These are phyloP conservation scores for Moniliophthora roreri DNA, from an alignment of 1,284 basidiomycete genomes.

Conservation along the genomic window DNA sequence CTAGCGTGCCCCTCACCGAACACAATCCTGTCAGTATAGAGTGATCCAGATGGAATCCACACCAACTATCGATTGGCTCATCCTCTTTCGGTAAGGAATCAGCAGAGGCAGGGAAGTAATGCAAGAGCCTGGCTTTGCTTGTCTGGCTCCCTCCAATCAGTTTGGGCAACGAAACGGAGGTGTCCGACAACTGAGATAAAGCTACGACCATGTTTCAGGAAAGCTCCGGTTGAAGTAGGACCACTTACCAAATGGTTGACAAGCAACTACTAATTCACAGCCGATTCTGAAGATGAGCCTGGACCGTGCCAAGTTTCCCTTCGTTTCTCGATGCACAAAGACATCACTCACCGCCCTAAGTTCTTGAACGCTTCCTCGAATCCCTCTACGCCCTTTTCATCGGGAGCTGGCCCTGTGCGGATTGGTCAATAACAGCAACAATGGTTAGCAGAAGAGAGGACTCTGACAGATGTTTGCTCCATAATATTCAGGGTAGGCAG, in stretches of 20 bases:
- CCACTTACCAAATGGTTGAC: slow-evolving; percentile 78
- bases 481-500: slow-evolving; percentile 77
- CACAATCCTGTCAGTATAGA: slow-evolving; percentile 89
- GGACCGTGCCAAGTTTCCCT: background rate
- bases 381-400: slow-evolving; percentile 63
- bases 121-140: slow-evolving; percentile 83
- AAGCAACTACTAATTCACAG: slow-evolving; percentile 76
- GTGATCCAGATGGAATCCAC: slow-evolving; percentile 84
- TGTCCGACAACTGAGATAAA: slow-evolving; percentile 60
- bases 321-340: background rate
- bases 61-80: slow-evolving; percentile 77
- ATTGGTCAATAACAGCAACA: background rate
- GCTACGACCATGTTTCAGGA: slow-evolving; percentile 35
- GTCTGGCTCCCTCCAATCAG: slow-evolving; percentile 69
- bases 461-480: slow-evolving; percentile 71
- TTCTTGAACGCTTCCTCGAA: slow-evolving; percentile 88
- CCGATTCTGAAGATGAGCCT: slow-evolving; percentile 83
- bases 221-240: background rate
- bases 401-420: slow-evolving; percentile 65
- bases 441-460: background rate
- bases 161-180: slow-evolving; percentile 59
- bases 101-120: slow-evolving; percentile 80
- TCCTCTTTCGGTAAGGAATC: slow-evolving; percentile 43
- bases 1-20: slow-evolving; percentile 48
- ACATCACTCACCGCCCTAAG: slow-evolving; percentile 57